These are phyloP conservation scores for Termitomyces sp. DNA, from an alignment of 768 basidiomycete species.

Conservation along the genomic window DNA sequence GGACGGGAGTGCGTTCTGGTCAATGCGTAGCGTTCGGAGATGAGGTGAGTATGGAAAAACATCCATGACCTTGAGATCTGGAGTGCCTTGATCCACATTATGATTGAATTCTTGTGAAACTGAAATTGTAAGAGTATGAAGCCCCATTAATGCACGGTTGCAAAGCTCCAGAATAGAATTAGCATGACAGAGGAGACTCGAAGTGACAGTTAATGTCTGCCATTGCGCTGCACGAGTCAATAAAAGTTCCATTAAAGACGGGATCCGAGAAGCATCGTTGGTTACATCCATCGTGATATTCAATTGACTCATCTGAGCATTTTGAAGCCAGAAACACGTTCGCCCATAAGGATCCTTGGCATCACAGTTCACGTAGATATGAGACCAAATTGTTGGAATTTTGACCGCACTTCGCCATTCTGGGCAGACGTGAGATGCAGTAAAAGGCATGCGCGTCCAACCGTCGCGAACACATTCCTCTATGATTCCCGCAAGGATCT, in stretches of 20 bases:
- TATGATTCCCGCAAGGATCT: slow-evolving; percentile 53
- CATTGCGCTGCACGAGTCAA: slow-evolving; percentile 36
- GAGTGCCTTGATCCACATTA: slow-evolving; percentile 12
- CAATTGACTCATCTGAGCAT: too few relatives aligned
- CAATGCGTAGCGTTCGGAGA: slow-evolving; percentile 29
- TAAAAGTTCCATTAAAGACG: slow-evolving; percentile 38
- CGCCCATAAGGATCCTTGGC: slow-evolving; percentile 37
- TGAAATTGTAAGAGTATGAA: slow-evolving; percentile 30
- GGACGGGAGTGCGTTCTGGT: slow-evolving; percentile 32
- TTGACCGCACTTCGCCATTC: slow-evolving; percentile 53
- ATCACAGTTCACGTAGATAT: slow-evolving; percentile 49
- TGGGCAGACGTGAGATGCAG: slow-evolving; percentile 56
- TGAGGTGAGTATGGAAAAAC: slow-evolving; percentile 30
- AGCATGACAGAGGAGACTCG: slow-evolving; percentile 32
- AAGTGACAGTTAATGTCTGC: slow-evolving; percentile 39
- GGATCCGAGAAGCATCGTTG: slow-evolving; percentile 25
- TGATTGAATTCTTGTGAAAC: slow-evolving; percentile 24
- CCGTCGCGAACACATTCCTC: slow-evolving; percentile 45
- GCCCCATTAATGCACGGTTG: slow-evolving; percentile 28
- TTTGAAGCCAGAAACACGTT: too few relatives aligned
- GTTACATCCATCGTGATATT: too few relatives aligned
- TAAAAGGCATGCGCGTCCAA: slow-evolving; percentile 52
- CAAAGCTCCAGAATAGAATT: slow-evolving; percentile 37
- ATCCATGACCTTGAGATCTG: slow-evolving; percentile 24
- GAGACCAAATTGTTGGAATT: slow-evolving; percentile 55